A percentile compares a stretch with the other conserved stretches of the same genome.
Evolutionary conservation across 1,284 basidiomycete genomes (phyloP).

Genomic region (Naganishia liquefaciens): DNA sequence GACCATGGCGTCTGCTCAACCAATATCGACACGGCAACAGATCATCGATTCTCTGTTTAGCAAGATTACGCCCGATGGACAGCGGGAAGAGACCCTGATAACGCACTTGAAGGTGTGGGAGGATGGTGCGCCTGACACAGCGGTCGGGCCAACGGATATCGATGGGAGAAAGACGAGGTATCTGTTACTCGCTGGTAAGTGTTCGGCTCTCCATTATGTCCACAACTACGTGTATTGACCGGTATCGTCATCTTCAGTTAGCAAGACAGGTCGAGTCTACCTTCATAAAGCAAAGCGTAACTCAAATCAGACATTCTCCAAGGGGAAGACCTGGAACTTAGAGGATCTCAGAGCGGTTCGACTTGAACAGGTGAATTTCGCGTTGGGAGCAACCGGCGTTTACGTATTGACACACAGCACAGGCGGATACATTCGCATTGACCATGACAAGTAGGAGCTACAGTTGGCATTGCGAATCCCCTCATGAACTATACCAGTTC

Average conservation of each 20-base stretch:
- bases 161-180: constrained; percentile 76
- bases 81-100: constrained; percentile 73
- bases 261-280: constrained; percentile 66
- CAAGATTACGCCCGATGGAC: constrained; percentile 62
- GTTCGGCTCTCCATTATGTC: too few relatives aligned
- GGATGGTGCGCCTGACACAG: constrained; percentile 60
- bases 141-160: constrained; percentile 55
- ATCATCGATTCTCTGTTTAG: constrained; percentile 83
- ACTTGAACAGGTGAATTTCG: neutral
- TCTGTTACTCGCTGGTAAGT: constrained; percentile 81
- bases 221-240: too few relatives aligned
- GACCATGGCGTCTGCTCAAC: constrained; percentile 35
- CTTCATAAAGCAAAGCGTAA: constrained; percentile 97
- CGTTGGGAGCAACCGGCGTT: neutral
- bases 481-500: constrained; percentile 70
- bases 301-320: constrained; percentile 90
- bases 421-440: constrained; percentile 74
- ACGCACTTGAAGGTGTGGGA: constrained; percentile 89
- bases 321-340: constrained; percentile 95
- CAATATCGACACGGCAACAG: constrained; percentile 57
- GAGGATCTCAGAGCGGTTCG: constrained; percentile 71
- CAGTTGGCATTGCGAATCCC: constrained; percentile 77
- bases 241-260: too few relatives aligned
- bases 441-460: constrained; percentile 77
- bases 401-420: neutral